Evolutionary conservation across 345 rosid species (phyloP), one percentile per base, ranked within the genome.

Genomic region (Kernera saxatilis): DNA sequence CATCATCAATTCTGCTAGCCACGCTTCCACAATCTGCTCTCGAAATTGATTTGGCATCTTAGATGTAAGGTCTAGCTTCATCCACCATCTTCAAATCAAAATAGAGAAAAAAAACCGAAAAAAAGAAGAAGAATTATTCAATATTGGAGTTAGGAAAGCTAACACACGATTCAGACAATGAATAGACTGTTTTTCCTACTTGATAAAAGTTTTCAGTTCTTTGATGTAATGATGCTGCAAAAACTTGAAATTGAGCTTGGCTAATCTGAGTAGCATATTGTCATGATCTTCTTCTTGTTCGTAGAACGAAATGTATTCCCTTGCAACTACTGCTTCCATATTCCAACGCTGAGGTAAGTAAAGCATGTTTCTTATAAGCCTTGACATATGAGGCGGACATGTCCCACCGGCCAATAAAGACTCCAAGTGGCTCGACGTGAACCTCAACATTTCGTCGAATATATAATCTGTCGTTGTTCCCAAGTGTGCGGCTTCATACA

Each of bases 401-500:
- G 68, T 39, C 22, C 52, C 59, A 2, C 43, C 2, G 49, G 17
- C 60, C 11, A 55, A 29, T 41, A 50, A 60, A 2, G 60, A 25
- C 45, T 71, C 36, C 44, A 71, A 21, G 45, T 71, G 33, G 3
- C 0, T 51, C 17, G 17, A 51, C 30, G 81, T 36, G 59, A 75
- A 72, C 1, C 1, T 30, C n/a, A 60, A 27, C 0, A 78, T 79
- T 66, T 83, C 71, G 2, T 81, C 81, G 7, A 83, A n/a, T 6
- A 78, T 40, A 27, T 66, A 44, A n/a, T 83, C 86, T 36, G 57
- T 81, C 12, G 74, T 73, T n/a, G 67, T 55, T 17, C 70, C 64
- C 6, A 78, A 58, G 40, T 66, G 19, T 2, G 81, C 67, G 2
- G 83, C 85, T 77, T 81, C 83, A 45, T 81, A 72, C 57, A 84